A percentile compares a stretch with the other conserved stretches of the same genome.
Conservation (phyloP, 2,329 filamentous ascomycete species). For the Sarocladium kiliense region DNA sequence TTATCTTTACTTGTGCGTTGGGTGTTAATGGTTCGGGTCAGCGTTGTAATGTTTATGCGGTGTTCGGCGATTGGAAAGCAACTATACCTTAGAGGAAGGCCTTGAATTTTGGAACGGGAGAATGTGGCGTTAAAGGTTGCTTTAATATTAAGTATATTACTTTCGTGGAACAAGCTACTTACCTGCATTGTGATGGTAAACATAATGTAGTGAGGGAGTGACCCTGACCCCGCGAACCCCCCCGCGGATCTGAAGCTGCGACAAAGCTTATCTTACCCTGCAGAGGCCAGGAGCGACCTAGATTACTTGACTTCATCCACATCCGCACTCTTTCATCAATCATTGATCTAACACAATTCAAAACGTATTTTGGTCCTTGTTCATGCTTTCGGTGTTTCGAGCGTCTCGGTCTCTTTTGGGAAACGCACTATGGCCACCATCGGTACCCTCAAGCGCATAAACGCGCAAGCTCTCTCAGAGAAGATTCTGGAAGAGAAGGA, state of each 20-base stretch:
- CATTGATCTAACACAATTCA: background rate
- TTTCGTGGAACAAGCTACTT: too few species aligned
- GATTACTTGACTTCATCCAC: too few species aligned
- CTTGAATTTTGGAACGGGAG: background rate
- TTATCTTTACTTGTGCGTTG: conserved; percentile 1
- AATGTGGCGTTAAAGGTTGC: background rate
- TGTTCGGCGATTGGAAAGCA: conserved; percentile 1
- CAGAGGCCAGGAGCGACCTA: too few species aligned
- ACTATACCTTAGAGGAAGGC: background rate
- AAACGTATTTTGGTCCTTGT: background rate
- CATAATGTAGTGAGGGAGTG: too few species aligned
- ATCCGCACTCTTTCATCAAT: too few species aligned
- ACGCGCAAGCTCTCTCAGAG: conserved; percentile 61
- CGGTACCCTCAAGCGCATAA: conserved; percentile 60
- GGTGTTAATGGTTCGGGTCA: background rate
- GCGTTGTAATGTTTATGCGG: background rate
- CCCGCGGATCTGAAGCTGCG: too few species aligned
- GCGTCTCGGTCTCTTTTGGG: background rate
- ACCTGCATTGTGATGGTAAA: too few species aligned
- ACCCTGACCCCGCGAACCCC: too few species aligned
- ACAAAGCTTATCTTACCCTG: too few species aligned
- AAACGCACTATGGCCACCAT: conserved; percentile 47
- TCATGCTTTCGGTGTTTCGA: background rate
- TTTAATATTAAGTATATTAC: background rate
- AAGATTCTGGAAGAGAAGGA: conserved; percentile 51